Percentiles rank a stretch among this genome's conserved stretches.
Evolutionary conservation across 176 grass and related monocot genomes (phyloP).

Genomic region (Panicum miliaceum): DNA sequence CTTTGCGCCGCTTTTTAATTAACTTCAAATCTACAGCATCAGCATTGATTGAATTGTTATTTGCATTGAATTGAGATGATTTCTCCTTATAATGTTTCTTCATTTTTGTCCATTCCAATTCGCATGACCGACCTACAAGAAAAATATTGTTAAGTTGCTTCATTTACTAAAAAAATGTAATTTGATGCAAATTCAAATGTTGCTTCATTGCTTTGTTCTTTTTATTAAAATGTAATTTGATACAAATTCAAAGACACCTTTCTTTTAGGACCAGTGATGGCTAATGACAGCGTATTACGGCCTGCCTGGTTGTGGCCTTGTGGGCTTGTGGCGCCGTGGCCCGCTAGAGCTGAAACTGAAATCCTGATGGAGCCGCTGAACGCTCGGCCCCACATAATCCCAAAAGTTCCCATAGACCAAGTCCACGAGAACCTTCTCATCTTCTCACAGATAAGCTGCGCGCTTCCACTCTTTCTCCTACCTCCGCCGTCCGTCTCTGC

Average conservation of each 20-base stretch:
- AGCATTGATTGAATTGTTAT: background rate
- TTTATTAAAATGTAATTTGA: background rate
- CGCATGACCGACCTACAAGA: background rate
- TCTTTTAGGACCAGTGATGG: background rate
- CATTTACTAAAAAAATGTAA: background rate
- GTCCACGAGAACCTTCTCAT: constrained; percentile 10
- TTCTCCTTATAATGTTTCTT: background rate
- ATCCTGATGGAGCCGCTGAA: background rate
- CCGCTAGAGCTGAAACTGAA: background rate
- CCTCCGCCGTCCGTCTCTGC: constrained; percentile 28
- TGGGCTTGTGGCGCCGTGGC: too few species aligned
- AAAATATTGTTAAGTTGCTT: background rate
- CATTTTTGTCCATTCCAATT: background rate
- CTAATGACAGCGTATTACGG: background rate
- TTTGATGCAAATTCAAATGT: background rate
- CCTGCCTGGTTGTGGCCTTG: too few species aligned
- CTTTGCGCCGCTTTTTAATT: background rate
- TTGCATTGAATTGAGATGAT: background rate
- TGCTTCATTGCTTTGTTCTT: background rate
- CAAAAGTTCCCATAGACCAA: background rate
- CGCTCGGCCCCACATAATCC: constrained; percentile 3
- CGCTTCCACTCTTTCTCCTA: constrained; percentile 33
- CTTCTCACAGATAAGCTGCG: constrained; percentile 55
- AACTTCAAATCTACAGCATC: background rate
- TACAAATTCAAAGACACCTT: background rate